Conservation (phyloP, 306 rosid species). For the Hippophae tibetana region DNA sequence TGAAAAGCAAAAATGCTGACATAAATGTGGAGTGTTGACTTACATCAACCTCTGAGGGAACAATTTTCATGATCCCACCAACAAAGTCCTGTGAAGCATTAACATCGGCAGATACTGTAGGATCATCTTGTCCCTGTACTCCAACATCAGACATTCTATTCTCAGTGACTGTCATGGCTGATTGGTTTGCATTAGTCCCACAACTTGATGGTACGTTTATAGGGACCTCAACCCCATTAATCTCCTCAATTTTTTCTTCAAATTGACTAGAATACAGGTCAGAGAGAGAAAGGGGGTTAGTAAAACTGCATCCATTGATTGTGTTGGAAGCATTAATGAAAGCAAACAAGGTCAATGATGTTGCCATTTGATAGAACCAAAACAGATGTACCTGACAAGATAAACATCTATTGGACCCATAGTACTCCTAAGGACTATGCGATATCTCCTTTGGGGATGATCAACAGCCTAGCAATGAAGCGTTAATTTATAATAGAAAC, state of each 20-base stretch:
- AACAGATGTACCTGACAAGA: slow-evolving; percentile 70
- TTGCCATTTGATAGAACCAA: slow-evolving; percentile 8
- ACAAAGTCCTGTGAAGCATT: slow-evolving; percentile 57
- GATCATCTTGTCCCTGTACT: slow-evolving; percentile 46
- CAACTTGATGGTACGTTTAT: slow-evolving; percentile 50
- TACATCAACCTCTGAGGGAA: slow-evolving; percentile 91
- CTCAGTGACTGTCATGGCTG: slow-evolving; percentile 28
- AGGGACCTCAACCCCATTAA: slow-evolving; percentile 55
- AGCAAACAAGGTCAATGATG: slow-evolving; percentile 7
- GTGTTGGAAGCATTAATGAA: slow-evolving; percentile 12
- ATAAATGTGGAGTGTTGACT: slow-evolving; percentile 29
- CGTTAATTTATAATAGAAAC: slow-evolving; percentile 27
- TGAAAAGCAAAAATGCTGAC: slow-evolving; percentile 5
- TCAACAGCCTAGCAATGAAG: slow-evolving; percentile 63
- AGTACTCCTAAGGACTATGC: slow-evolving; percentile 88
- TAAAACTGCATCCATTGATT: slow-evolving; percentile 6
- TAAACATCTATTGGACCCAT: slow-evolving; percentile 98
- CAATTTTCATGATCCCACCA: slow-evolving; percentile 93
- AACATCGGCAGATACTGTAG: slow-evolving; percentile 38
- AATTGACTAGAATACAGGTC: slow-evolving; percentile 54
- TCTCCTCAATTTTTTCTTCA: slow-evolving; percentile 93
- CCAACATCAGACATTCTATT: slow-evolving; percentile 42
- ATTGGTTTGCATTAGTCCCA: slow-evolving; percentile 36
- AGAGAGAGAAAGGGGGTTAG: slow-evolving; percentile 13
- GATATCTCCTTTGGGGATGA: slow-evolving; percentile 90